phyloP scores from a whole-genome alignment of 176 grass and related monocot genomes.

The Luzula sylvatica region DNA sequence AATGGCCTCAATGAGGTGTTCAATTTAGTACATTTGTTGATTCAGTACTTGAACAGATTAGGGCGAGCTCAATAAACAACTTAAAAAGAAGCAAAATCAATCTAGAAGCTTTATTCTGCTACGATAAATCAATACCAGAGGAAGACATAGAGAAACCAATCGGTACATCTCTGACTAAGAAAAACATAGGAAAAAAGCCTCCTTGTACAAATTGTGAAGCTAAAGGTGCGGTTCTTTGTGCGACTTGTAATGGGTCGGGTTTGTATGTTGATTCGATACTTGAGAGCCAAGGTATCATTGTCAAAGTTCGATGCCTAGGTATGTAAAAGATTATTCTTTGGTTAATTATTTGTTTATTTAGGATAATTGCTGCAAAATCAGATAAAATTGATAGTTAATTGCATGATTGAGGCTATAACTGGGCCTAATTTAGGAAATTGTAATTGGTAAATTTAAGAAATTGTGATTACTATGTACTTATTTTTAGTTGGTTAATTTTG shows the following conservation, averaged over 20 bases:
- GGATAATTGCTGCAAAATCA: too few relatives aligned
- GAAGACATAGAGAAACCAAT: slow-evolving; percentile 56
- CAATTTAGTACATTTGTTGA: neutral
- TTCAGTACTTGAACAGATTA: slow-evolving; percentile 27
- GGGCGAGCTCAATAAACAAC: slow-evolving; percentile 32
- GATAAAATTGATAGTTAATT: neutral
- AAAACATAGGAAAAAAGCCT: slow-evolving; percentile 47
- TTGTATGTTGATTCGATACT: slow-evolving; percentile 80
- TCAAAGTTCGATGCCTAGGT: too few relatives aligned
- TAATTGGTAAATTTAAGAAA: too few relatives aligned
- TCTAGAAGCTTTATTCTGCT: slow-evolving; percentile 66
- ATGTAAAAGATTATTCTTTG: too few relatives aligned
- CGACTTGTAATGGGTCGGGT: slow-evolving; percentile 73
- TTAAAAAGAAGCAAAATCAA: slow-evolving; percentile 59
- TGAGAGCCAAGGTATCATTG: too few relatives aligned
- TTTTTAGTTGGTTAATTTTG: neutral
- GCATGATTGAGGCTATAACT: too few relatives aligned
- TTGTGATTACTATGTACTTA: neutral
- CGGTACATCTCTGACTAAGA: slow-evolving; percentile 57
- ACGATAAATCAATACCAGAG: slow-evolving; percentile 71
- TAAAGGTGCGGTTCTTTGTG: too few relatives aligned
- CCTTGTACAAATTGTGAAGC: too few relatives aligned
- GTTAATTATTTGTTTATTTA: too few relatives aligned
- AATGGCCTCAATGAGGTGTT: neutral
- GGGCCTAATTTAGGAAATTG: too few relatives aligned